These are phyloP conservation scores for Caloboletus firmus DNA, from an alignment of 1,284 basidiomycete genomes.

Conservation along the genomic window DNA sequence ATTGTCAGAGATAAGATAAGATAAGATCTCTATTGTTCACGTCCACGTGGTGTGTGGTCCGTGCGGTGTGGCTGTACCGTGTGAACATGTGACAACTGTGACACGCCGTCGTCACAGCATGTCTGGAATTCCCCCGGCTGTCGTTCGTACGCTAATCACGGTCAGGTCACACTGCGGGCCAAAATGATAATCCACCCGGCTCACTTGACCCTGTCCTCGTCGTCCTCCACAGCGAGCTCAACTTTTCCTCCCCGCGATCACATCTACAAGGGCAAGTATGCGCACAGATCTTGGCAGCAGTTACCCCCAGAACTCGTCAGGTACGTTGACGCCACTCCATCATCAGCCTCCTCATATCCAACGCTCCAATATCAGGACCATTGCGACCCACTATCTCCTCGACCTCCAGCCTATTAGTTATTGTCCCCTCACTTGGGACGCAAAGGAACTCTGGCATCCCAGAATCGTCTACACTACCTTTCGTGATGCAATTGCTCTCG, in stretches of 20 bases:
- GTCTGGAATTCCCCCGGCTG: slow-evolving; percentile 38
- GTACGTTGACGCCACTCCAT: slow-evolving; percentile 43
- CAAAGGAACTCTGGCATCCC: slow-evolving; percentile 54
- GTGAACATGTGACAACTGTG: slow-evolving; percentile 29
- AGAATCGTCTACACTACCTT: slow-evolving; percentile 55
- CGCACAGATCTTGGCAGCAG: slow-evolving; percentile 66
- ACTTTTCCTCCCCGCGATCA: slow-evolving; percentile 29
- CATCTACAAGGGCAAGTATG: slow-evolving; percentile 64
- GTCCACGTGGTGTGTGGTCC: slow-evolving; percentile 27
- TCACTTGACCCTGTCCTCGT: slow-evolving; percentile 19
- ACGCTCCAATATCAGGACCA: slow-evolving; percentile 43
- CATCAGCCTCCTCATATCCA: slow-evolving; percentile 15
- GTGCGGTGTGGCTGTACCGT: slow-evolving; percentile 30
- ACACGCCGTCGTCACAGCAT: slow-evolving; percentile 33
- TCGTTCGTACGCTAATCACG: slow-evolving; percentile 40
- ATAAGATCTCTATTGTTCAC: slow-evolving; percentile 5
- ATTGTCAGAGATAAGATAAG: slow-evolving; percentile 23
- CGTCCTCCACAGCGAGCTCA: slow-evolving; percentile 23
- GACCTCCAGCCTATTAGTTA: slow-evolving; percentile 45
- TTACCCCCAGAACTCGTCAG: slow-evolving; percentile 69
- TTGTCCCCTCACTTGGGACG: slow-evolving; percentile 59
- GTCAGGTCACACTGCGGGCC: slow-evolving; percentile 39
- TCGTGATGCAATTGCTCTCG: slow-evolving; percentile 56
- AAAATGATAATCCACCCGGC: slow-evolving; percentile 34
- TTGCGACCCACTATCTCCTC: slow-evolving; percentile 60